Evolutionary conservation across 305 asterid species (phyloP).

Genomic region (Fraxinus xanthoxyloides): DNA sequence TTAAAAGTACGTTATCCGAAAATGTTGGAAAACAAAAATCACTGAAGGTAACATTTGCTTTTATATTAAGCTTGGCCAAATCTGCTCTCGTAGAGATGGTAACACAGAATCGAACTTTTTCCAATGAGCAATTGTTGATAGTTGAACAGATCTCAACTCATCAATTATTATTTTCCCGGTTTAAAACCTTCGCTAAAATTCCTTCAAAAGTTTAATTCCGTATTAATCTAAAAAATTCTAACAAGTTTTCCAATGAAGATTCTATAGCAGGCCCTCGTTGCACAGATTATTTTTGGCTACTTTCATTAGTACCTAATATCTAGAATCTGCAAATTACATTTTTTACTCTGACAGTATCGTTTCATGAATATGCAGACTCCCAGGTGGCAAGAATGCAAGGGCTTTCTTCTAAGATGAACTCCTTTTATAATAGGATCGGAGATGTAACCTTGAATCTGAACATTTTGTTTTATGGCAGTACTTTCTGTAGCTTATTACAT

Average conservation of each 20-base stretch:
- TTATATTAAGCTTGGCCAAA: background rate
- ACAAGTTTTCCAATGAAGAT: background rate
- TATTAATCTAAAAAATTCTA: background rate
- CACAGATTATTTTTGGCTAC: background rate
- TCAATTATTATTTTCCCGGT: background rate
- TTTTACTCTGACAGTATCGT: slow-evolving; percentile 1
- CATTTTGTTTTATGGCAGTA: background rate
- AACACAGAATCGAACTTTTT: background rate
- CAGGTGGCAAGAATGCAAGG: slow-evolving; percentile 1
- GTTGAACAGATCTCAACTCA: background rate
- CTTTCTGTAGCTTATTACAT: background rate
- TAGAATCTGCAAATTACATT: background rate
- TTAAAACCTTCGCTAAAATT: background rate
- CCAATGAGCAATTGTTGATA: background rate
- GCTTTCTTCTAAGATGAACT: background rate
- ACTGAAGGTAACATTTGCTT: background rate
- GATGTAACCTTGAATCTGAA: background rate
- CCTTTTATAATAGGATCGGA: background rate
- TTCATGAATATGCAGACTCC: slow-evolving; percentile 29
- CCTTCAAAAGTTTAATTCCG: background rate
- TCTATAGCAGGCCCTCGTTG: background rate
- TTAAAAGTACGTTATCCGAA: background rate
- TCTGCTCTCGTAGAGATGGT: background rate
- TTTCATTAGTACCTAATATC: background rate
- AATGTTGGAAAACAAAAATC: background rate